Conservation (phyloP, 2,329 filamentous ascomycete genomes). For the Aspergillus niger region DNA sequence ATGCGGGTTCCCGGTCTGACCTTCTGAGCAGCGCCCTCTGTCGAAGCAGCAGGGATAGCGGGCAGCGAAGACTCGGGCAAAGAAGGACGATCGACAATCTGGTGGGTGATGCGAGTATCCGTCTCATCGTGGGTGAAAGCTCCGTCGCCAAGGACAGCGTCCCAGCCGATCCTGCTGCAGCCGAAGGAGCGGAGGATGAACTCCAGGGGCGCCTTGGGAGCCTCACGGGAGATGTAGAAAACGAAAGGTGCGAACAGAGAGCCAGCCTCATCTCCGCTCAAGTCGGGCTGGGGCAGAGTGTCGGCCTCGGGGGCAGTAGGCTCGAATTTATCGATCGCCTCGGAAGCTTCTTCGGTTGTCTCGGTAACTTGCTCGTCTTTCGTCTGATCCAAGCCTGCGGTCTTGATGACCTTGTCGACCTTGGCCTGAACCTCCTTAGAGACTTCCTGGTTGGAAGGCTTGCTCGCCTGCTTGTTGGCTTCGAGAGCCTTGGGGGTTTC, state of each 20-base stretch:
- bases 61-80: constrained; percentile 60
- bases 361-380: constrained; percentile 48
- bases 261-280: constrained; percentile 65
- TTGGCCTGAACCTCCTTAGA: constrained; percentile 70
- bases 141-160: constrained; percentile 83
- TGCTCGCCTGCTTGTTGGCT: constrained; percentile 56
- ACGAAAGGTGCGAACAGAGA: constrained; percentile 86
- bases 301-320: constrained; percentile 82
- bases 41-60: constrained; percentile 44
- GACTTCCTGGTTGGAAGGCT: constrained; percentile 56
- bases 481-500: constrained; percentile 54
- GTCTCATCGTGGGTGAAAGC: constrained; percentile 88
- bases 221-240: constrained; percentile 91
- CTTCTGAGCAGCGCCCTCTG: constrained; percentile 47
- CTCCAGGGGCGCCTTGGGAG: constrained; percentile 84
- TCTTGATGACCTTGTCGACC: constrained; percentile 58
- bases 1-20: constrained; percentile 69
- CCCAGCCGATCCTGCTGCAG: constrained; percentile 95
- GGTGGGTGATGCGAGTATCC: constrained; percentile 89
- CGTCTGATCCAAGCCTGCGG: constrained; percentile 43
- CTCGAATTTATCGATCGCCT: constrained; percentile 88
- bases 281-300: constrained; percentile 75
- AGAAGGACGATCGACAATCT: constrained; percentile 88
- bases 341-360: constrained; percentile 53
- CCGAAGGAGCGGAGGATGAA: constrained; percentile 93